Percentiles rank a stretch among this genome's conserved stretches.
Evolutionary conservation across 352 stramenopile genomes (phyloP).

Genomic region (Pythium phragmiticola): DNA sequence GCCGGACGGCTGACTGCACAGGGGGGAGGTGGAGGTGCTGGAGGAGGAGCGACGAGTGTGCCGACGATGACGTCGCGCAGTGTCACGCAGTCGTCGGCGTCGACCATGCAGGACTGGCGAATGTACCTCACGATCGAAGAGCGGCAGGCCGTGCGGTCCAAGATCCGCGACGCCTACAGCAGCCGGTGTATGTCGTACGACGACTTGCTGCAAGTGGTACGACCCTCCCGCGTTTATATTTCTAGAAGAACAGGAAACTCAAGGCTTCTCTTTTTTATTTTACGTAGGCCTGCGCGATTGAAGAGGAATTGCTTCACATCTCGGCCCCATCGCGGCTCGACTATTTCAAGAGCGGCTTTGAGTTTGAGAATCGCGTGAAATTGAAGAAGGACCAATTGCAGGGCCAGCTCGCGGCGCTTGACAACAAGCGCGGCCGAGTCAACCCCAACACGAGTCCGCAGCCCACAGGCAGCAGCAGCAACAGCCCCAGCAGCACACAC

Average conservation of each 20-base stretch:
- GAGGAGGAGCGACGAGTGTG: constrained; percentile 21
- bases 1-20: constrained; percentile 13
- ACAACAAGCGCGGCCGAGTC: constrained; percentile 58
- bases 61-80: constrained; percentile 44
- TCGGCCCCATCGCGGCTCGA: constrained; percentile 84
- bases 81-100: constrained; percentile 47
- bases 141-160: constrained; percentile 82
- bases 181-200: constrained; percentile 84
- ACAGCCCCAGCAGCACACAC: constrained; percentile 33
- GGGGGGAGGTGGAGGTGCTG: constrained; percentile 16
- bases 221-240: constrained; percentile 4
- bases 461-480: constrained; percentile 41
- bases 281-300: constrained; percentile 80
- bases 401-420: constrained; percentile 75
- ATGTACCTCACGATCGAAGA: constrained; percentile 92
- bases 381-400: constrained; percentile 89
- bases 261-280: background rate
- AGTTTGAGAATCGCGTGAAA: constrained; percentile 90
- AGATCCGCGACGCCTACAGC: constrained; percentile 86
- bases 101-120: constrained; percentile 83
- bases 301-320: constrained; percentile 89
- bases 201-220: constrained; percentile 87
- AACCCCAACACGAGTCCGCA: constrained; percentile 34
- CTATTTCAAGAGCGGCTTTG: constrained; percentile 91
- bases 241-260: background rate